phyloP scores from a whole-genome alignment of 441 rosid genomes.

The Adansonia gregorii region DNA sequence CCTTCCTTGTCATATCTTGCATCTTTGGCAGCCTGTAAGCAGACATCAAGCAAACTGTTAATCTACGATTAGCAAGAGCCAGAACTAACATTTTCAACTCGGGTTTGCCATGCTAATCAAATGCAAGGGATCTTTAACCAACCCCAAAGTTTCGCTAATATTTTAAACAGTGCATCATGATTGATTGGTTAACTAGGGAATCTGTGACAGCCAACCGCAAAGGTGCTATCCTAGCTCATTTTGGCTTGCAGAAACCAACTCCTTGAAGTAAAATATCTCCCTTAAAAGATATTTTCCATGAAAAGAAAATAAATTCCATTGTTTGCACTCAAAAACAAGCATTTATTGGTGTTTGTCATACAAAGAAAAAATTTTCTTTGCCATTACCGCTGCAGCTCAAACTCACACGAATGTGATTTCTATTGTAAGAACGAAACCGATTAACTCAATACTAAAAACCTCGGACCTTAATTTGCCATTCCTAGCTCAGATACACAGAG shows the following conservation, averaged over 20 bases:
- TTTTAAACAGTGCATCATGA: not conserved
- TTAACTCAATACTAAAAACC: not conserved
- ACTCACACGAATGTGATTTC: not conserved
- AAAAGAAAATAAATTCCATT: not conserved
- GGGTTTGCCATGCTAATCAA: slow-evolving; percentile 7
- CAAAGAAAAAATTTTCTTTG: not conserved
- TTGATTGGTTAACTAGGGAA: not conserved
- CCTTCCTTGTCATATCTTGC: slow-evolving; percentile 97
- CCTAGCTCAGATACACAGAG: not conserved
- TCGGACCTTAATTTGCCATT: slow-evolving; percentile 1
- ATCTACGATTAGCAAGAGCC: not conserved
- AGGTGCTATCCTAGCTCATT: not conserved
- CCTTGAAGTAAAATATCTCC: not conserved
- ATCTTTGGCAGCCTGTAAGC: slow-evolving; percentile 87
- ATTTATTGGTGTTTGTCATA: not conserved
- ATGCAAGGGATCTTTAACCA: not conserved
- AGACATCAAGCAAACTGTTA: slow-evolving; percentile 25
- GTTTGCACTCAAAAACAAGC: not conserved
- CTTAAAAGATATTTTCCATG: not conserved
- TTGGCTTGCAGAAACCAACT: not conserved
- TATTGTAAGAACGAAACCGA: not conserved
- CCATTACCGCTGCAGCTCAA: not conserved
- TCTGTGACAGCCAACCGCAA: not conserved
- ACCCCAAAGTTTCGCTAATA: not conserved
- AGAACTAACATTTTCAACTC: not conserved